phyloP scores from a whole-genome alignment of 768 basidiomycete genomes.

The Lactifluus subvellereus region DNA sequence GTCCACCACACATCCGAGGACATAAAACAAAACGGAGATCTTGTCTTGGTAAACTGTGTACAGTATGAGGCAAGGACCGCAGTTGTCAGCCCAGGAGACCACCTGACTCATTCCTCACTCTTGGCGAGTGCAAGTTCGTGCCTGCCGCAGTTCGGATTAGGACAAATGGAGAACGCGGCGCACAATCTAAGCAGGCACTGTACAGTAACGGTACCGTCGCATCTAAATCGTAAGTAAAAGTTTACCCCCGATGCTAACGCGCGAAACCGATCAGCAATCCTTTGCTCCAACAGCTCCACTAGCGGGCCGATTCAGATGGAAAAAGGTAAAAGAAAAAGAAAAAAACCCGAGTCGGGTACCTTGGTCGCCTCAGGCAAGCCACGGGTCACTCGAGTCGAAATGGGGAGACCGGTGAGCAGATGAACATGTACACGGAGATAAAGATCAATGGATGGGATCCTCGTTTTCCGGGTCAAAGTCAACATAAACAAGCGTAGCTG shows the following conservation, averaged over 20 bases:
- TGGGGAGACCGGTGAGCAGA: not conserved
- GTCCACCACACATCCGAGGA: no score
- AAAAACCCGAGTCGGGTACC: not conserved
- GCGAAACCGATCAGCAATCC: not conserved
- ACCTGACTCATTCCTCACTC: no score
- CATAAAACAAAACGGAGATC: no score
- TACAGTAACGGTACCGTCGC: not conserved
- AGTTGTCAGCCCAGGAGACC: no score
- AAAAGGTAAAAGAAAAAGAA: not conserved
- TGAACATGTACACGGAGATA: not conserved
- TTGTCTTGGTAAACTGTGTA: no score
- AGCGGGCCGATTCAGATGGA: not conserved
- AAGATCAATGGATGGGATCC: not conserved
- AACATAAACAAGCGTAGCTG: no score
- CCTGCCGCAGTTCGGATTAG: not conserved
- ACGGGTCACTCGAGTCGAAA: not conserved
- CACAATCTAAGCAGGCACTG: not conserved
- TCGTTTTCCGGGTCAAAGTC: not conserved
- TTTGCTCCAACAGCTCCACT: not conserved
- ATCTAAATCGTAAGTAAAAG: not conserved
- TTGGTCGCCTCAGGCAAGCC: not conserved
- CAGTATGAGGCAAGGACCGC: not conserved
- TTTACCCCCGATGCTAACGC: not conserved
- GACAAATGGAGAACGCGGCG: not conserved
- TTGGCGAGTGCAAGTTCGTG: no score